These are phyloP conservation scores for Cucurbita pepo DNA, from an alignment of 306 rosid genomes.

Conservation along the genomic window DNA sequence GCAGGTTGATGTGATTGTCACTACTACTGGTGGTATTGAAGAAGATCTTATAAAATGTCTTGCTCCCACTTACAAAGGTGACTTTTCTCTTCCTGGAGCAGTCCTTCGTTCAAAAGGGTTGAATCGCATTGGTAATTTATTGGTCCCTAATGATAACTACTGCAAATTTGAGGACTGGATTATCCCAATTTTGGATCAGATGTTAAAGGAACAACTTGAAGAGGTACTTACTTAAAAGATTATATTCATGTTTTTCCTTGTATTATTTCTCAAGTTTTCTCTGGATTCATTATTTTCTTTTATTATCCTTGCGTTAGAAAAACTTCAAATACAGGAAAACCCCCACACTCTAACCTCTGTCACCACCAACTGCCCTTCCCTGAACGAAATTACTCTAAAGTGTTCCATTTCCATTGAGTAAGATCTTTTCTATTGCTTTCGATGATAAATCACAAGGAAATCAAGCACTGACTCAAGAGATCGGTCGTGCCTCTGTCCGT, in stretches of 20 bases:
- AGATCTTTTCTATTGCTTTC: no score
- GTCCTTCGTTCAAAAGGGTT: slow-evolving; percentile 67
- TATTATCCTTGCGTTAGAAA: no score
- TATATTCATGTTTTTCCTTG: background rate
- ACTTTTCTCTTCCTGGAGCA: slow-evolving; percentile 61
- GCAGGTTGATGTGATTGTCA: slow-evolving; percentile 77
- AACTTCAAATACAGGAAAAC: no score
- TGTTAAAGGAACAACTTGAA: slow-evolving; percentile 63
- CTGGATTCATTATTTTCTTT: no score
- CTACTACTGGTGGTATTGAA: slow-evolving; percentile 88
- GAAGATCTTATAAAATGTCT: slow-evolving; percentile 92
- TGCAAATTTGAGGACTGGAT: slow-evolving; percentile 97
- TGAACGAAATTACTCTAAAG: no score
- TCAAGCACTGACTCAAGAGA: no score
- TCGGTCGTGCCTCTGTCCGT: no score
- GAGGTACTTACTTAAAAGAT: slow-evolving; percentile 27
- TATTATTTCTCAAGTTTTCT: background rate
- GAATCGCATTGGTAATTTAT: slow-evolving; percentile 83
- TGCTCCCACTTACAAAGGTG: slow-evolving; percentile 80
- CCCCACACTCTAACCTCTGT: no score
- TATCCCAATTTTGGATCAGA: slow-evolving; percentile 74
- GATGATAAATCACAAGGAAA: no score
- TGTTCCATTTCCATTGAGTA: no score
- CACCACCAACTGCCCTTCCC: no score
- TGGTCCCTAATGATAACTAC: slow-evolving; percentile 84